phyloP scores from a whole-genome alignment of 306 rosid genomes.

The Spatholobus suberectus region DNA sequence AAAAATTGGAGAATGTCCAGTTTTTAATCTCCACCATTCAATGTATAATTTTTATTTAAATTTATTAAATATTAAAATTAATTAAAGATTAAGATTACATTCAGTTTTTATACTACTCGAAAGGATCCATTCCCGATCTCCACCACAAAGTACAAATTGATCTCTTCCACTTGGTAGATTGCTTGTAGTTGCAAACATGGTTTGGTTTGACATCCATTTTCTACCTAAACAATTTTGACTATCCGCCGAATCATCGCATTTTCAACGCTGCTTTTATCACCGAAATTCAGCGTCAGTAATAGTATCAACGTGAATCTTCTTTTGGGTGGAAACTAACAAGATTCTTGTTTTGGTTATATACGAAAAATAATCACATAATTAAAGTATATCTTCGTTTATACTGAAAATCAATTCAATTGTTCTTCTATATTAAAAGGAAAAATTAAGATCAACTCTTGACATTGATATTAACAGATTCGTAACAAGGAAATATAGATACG shows the following conservation, averaged over 20 bases:
- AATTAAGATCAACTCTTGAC: too few species aligned
- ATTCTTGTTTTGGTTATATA: background rate
- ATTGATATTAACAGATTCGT: background rate
- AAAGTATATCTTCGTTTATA: too few species aligned
- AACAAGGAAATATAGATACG: background rate
- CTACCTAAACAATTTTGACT: background rate
- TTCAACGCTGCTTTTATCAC: background rate
- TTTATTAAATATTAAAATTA: too few species aligned
- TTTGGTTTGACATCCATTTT: background rate
- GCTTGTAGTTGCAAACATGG: slow-evolving; percentile 26
- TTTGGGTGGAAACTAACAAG: too few species aligned
- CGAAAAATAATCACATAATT: background rate
- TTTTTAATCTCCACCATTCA: too few species aligned
- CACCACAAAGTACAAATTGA: background rate
- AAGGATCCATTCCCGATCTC: too few species aligned
- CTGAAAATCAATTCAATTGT: too few species aligned
- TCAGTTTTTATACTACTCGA: too few species aligned
- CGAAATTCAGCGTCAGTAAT: background rate
- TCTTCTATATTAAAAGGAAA: too few species aligned
- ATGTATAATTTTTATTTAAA: too few species aligned
- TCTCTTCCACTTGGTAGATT: slow-evolving; percentile 13
- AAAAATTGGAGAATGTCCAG: too few species aligned
- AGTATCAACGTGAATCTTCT: background rate
- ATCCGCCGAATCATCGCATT: background rate
- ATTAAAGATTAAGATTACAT: too few species aligned